Percentiles rank a stretch among this genome's conserved stretches.
Conservation (phyloP, 805 yeast species). For the Hanseniaspora valbyensis region DNA sequence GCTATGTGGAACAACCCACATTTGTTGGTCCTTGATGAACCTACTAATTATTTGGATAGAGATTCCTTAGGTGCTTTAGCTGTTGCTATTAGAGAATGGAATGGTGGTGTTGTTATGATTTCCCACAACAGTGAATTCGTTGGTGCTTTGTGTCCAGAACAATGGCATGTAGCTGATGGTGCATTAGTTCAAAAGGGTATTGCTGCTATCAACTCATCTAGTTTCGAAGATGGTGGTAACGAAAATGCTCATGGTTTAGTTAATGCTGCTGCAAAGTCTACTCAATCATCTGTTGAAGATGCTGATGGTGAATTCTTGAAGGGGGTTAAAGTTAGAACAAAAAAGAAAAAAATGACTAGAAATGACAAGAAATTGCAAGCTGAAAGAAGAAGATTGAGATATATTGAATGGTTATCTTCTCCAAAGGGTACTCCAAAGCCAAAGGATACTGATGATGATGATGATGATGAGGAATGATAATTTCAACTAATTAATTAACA, state of each 20-base stretch:
- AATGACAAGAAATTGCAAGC: conserved; percentile 86
- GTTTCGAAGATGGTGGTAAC: conserved; percentile 73
- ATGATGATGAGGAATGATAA: conserved; percentile 22
- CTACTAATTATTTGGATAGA: conserved; percentile 95
- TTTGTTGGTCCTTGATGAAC: conserved; percentile 90
- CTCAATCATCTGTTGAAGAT: conserved; percentile 28
- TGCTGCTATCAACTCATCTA: conserved; percentile 57
- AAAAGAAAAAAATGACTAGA: conserved; percentile 96
- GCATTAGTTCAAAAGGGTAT: conserved; percentile 73
- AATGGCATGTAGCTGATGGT: conserved; percentile 95
- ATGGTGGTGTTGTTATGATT: conserved; percentile 97
- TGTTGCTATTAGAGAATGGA: conserved; percentile 94
- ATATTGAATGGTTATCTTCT: conserved; percentile 85
- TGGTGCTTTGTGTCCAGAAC: conserved; percentile 96
- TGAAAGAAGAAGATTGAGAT: conserved; percentile 87
- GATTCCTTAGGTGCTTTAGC: conserved; percentile 97
- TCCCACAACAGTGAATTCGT: conserved; percentile 96
- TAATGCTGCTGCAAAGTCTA: conserved; percentile 38
- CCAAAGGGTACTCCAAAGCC: conserved; percentile 98
- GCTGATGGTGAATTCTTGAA: conserved; percentile 87
- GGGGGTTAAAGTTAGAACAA: conserved; percentile 79
- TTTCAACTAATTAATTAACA: neutral
- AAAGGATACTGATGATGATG: conserved; percentile 83
- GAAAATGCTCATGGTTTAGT: conserved; percentile 39
- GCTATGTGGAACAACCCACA: conserved; percentile 99